Percentiles rank a stretch among this genome's conserved stretches.
Conservation (phyloP, 768 basidiomycete genomes). For the Lyophyllum decastes region DNA sequence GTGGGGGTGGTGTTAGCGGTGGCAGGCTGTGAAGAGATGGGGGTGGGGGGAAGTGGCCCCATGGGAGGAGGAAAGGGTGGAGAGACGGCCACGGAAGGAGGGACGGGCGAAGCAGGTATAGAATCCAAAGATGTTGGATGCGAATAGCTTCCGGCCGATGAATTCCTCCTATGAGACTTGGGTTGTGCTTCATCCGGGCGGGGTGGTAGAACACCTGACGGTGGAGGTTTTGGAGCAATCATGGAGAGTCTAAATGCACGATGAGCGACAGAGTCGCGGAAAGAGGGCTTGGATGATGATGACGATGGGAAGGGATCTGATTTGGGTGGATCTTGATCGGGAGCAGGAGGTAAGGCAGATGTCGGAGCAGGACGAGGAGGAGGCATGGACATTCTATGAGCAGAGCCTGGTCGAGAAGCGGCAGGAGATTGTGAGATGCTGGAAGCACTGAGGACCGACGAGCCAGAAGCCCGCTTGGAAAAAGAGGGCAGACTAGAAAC, state of each 20-base stretch:
- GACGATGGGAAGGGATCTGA: conserved; percentile 19
- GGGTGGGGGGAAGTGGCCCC: conserved; percentile 20
- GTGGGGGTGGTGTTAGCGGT: conserved; percentile 38
- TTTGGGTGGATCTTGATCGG: conserved; percentile 32
- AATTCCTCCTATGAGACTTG: conserved; percentile 32
- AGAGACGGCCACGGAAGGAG: conserved; percentile 18
- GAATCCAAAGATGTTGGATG: conserved; percentile 31
- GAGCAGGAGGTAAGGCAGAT: conserved; percentile 70
- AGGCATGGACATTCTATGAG: conserved; percentile 65
- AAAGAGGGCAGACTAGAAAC: conserved; percentile 49
- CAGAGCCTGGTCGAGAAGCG: conserved; percentile 28
- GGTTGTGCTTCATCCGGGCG: conserved; percentile 60
- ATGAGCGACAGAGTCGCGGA: conserved; percentile 59
- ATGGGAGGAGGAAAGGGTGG: conserved; percentile 19
- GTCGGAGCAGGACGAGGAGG: conserved; percentile 75
- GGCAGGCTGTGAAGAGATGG: conserved; percentile 17
- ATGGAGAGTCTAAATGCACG: conserved; percentile 61
- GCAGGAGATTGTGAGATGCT: conserved; percentile 42
- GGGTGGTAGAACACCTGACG: conserved; percentile 60
- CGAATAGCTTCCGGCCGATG: conserved; percentile 36
- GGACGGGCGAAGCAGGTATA: conserved; percentile 49
- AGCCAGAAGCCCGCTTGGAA: conserved; percentile 53
- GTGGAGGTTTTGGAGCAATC: conserved; percentile 65
- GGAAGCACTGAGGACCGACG: conserved; percentile 48
- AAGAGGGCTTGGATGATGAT: conserved; percentile 34